Base-by-base conservation (phyloP, 805 yeast species). In the Ogataea saltuana region DNA sequence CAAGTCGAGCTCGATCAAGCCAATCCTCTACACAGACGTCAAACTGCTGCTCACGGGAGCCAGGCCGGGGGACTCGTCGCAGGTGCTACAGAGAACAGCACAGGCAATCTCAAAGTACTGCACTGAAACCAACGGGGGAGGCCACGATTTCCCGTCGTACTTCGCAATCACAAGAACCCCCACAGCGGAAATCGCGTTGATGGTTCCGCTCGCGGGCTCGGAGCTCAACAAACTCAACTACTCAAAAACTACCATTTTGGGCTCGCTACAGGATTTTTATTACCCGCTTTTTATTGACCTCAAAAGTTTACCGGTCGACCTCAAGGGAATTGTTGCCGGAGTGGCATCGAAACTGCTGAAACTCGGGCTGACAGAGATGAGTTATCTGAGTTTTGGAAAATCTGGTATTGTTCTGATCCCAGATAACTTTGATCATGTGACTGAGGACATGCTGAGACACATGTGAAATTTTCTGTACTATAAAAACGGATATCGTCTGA, bases 241-340 rank as follows among this genome's bases (percentile, higher is more conserved):
- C 48, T 62, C 67, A 2, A 64, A 63, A 20, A 45, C 46, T n/a
- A 59, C 64, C 34, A 65, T 81, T 33, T 70, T 78, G 41, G 86
- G 87, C 0, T 76, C 84, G 3, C 62, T 73, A 15, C 74, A 72
- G 49, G 87, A 82, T 54, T 65, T 67, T 28, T 71, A 80, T 37
- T 65, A 73, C n/a, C 86, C 87, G 0, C 64, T 81, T 4, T 65
- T 73, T 1, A 72, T 82, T 16, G 81, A 81, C 55, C 68, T 81
- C 45, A 64, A 71, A 11, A 61, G 64, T 21, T 56, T 81, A 18
- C 86, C 86, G 0, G 60, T 76, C 13, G 81, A 81, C 57, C 67
- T 79, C 6, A 78, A 81, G 17, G 88, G 88, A 30, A 79, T 82
- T 37, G 85, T 81, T 2, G 80, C 85, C 0, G 84, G 85, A 1